These are phyloP conservation scores for Trichophyton benhamiae DNA, from an alignment of 2,329 filamentous ascomycete genomes.

Conservation along the genomic window DNA sequence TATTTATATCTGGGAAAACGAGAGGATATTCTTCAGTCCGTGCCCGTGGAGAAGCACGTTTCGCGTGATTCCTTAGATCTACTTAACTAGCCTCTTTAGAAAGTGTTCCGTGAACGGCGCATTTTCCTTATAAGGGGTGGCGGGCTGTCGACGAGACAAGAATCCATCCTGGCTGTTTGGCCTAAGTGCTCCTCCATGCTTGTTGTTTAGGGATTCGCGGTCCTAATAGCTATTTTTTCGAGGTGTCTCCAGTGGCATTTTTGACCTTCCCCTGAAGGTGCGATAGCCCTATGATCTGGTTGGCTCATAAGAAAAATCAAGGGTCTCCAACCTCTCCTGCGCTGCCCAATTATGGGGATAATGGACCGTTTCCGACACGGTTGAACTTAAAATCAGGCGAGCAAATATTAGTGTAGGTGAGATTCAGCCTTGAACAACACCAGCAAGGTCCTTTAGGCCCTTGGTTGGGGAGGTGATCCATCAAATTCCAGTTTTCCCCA, in stretches of 20 bases:
- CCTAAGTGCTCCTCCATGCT: too few relatives aligned
- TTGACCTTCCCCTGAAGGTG: not conserved
- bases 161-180: not conserved
- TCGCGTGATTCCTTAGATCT: not conserved
- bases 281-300: not conserved
- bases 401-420: not conserved
- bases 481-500: not conserved
- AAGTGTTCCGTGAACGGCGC: not conserved
- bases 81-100: not conserved
- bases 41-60: not conserved
- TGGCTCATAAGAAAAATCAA: not conserved
- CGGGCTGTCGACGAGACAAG: not conserved
- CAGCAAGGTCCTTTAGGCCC: not conserved
- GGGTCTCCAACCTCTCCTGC: not conserved
- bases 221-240: too few relatives aligned
- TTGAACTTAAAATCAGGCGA: not conserved
- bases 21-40: not conserved
- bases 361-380: not conserved
- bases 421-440: not conserved
- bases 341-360: conserved; percentile 1
- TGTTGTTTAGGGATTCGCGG: too few relatives aligned
- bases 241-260: not conserved
- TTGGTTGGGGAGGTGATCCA: not conserved
- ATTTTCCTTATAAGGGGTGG: not conserved
- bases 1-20: not conserved